Evolutionary conservation across 371 early-diverging fungal species (phyloP), one percentile per base, ranked within the genome.

Genomic region (Rhizopus delemar): DNA sequence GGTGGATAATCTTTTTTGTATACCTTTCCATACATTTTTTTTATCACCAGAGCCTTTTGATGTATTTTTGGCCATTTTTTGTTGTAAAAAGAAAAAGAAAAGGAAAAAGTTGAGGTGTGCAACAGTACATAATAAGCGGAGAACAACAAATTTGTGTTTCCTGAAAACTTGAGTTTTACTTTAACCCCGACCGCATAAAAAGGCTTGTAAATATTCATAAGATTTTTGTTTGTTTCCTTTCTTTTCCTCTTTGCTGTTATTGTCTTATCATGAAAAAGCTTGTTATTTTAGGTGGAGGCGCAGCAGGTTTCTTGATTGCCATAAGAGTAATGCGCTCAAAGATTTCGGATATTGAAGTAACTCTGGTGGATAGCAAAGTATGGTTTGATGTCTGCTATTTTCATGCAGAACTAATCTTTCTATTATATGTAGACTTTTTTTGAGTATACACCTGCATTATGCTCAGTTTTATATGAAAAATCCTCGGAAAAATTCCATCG

Each of bases 321-420:
- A 62, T 68, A 57, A 67, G 70, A n/a, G 41, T 73, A 4, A 54
- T 43, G 2, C 33, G 35, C 12, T 35, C n/a, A 32, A 51, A 51
- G 29, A 22, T 48, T 38, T 49, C 66, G 8, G 48, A 53, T n/a
- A 29, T 75, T 3, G 62, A 73, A 8, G 65, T 75, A n/a, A 70
- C 67, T n/a, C 57, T 78, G 1, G 49, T 75, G 11, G 78, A 78
- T 57, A 57, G 59, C 56, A 78, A 78, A 55, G 73, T 69, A 66
- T 22, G 22, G 22, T 22, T 22, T 22, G 22, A 22, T 22, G 22
- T 22, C 22, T 22, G 22, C 22, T 22, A 22, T 22, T 22, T 22
- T 9, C 3, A 32, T 5, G 4, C 8, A 35, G 3, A 35, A 9
- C 7, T 13, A 0, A 12, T 49, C 8, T 15, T 28, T 38, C 22